Evolutionary conservation across 1,139 yeast genomes (phyloP), one percentile per base, ranked within the genome.

Genomic region (Candida mesenterica): DNA sequence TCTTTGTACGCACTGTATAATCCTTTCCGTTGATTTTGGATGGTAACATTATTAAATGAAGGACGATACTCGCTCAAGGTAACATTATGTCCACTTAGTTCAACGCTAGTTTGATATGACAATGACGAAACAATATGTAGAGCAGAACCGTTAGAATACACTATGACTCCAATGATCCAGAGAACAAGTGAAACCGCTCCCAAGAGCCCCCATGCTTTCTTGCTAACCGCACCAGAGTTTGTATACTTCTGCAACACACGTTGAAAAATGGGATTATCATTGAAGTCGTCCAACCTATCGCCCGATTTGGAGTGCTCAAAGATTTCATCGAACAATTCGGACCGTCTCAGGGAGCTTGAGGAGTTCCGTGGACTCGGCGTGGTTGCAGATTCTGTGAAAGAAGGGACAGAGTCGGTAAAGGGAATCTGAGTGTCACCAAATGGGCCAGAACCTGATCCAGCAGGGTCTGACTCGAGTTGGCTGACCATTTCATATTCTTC

Each of bases 41-140:
- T 44, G 1, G 72, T 55, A n/a, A 68, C 32, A 36, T 68, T 69
- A 4, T 45, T 39, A 36, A 46, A 49, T 3, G 42, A 41, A 0
- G 65, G 57, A 31, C 45, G 46, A 40, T 65, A 70, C 1, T 47
- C 42, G 33, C 60, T 64, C 26, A 70, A 48, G 2, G 68, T 58
- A 15, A 66, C 45, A 39, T 68, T 68, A 26, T 48, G 42, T 6
- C 61, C 63, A 28, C 56, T 55, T 17, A 57, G 39, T 23, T 48
- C 53, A 2, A 62, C 44, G 34, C 48, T 50, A 0, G 72, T 60
- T 4, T 59, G 55, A 62, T 64, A 57, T n/a, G 40, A 41, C 28
- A 56, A 39, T n/a, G 40, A 44, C 1, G 54, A 37, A 2, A 61
- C 48, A 2, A 56, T 29, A 14, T 49, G 46, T 1, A 43, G 31